A percentile compares a stretch with the other conserved stretches of the same genome.
These are phyloP conservation scores for Fremontodendron californicum DNA, from an alignment of 345 rosid genomes.

Conservation along the genomic window DNA sequence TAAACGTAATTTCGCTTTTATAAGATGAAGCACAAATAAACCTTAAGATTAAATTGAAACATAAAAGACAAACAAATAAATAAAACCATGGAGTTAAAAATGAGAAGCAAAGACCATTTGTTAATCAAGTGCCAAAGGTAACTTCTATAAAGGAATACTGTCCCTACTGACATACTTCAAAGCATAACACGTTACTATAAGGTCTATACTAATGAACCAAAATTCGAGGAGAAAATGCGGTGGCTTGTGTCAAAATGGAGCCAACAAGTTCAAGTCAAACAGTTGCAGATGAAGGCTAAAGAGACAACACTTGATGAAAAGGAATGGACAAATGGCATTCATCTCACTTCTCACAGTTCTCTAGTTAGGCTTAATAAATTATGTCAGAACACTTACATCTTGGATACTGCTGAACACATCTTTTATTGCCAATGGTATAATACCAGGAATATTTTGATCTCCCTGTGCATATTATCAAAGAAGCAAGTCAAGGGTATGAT, in stretches of 20 bases:
- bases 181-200: background rate
- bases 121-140: background rate
- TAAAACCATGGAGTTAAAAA: background rate
- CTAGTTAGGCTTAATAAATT: background rate
- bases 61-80: background rate
- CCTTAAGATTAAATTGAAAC: background rate
- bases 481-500: slow-evolving; percentile 5
- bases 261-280: background rate
- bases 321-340: background rate
- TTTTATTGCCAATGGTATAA: slow-evolving; percentile 96
- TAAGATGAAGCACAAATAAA: too few species aligned
- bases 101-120: background rate
- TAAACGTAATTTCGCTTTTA: background rate
- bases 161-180: background rate
- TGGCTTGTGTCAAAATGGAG: background rate
- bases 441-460: slow-evolving; percentile 90
- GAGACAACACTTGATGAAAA: background rate
- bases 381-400: slow-evolving; percentile 59
- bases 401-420: slow-evolving; percentile 97
- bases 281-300: background rate
- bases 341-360: background rate
- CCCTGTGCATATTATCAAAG: slow-evolving; percentile 54
- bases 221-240: background rate
- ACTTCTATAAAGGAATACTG: background rate
- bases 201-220: background rate